A percentile compares a stretch with the other conserved stretches of the same genome.
phyloP scores from a whole-genome alignment of 2,329 filamentous ascomycete species.

The Nothophaeocryptopus gaeumannii region DNA sequence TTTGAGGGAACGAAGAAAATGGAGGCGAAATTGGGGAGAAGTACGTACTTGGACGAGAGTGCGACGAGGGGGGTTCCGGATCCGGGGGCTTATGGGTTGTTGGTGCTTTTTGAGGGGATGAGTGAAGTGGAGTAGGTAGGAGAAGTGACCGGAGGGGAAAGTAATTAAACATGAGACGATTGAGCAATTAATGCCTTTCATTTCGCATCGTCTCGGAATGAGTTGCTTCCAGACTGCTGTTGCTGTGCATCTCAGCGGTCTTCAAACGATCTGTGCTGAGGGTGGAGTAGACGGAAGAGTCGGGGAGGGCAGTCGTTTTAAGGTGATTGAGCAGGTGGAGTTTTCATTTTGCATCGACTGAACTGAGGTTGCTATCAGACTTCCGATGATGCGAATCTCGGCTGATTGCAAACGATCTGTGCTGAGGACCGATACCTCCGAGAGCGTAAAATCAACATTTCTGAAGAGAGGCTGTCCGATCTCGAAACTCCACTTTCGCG shows the following conservation, averaged over 20 bases:
- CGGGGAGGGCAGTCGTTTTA: too few relatives aligned
- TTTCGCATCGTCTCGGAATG: neutral
- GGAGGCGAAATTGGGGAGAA: slow-evolving; percentile 36
- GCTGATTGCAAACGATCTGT: too few relatives aligned
- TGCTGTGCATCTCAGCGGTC: too few relatives aligned
- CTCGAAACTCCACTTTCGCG: too few relatives aligned
- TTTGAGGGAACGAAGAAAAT: slow-evolving; percentile 37
- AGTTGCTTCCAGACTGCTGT: neutral
- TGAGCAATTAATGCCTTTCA: neutral
- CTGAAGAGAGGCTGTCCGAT: too few relatives aligned
- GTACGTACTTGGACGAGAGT: slow-evolving; percentile 37
- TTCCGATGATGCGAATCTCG: neutral
- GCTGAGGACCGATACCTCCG: too few relatives aligned
- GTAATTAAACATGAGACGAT: neutral
- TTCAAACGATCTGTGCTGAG: too few relatives aligned
- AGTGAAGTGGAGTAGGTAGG: slow-evolving; percentile 6
- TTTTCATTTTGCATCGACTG: neutral
- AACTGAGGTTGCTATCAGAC: neutral
- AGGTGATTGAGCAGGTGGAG: neutral
- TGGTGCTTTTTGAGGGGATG: slow-evolving; percentile 37
- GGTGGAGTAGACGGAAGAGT: too few relatives aligned
- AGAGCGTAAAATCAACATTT: too few relatives aligned
- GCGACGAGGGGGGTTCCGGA: slow-evolving; percentile 37
- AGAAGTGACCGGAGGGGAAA: neutral
- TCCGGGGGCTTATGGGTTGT: slow-evolving; percentile 38